Conservation (phyloP, 257 asterid species). For the Solanum chiquidenum region DNA sequence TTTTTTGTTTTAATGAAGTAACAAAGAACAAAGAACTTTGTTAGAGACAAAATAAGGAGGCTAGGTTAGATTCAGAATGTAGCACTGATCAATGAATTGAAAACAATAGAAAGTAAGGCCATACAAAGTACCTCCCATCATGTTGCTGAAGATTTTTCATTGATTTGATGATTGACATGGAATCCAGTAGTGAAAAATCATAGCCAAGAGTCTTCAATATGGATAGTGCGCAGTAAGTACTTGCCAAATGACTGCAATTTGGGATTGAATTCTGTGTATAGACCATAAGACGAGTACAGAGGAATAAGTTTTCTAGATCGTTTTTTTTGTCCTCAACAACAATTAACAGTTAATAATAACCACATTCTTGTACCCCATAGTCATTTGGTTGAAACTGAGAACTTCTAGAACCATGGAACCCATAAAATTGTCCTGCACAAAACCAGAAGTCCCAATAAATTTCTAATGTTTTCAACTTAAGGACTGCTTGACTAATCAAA, state of each 20-base stretch:
- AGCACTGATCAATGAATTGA: neutral
- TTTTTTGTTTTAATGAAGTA: neutral
- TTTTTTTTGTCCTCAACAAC: neutral
- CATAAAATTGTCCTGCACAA: constrained; percentile 74
- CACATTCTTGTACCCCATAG: constrained; percentile 34
- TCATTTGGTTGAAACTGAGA: constrained; percentile 54
- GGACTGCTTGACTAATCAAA: constrained; percentile 1
- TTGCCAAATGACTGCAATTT: constrained; percentile 91
- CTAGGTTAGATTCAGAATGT: neutral
- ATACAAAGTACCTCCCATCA: constrained; percentile 59
- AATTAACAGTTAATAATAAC: neutral
- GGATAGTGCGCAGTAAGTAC: constrained; percentile 84
- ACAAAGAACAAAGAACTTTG: neutral
- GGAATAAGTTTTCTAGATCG: neutral
- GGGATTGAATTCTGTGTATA: constrained; percentile 38
- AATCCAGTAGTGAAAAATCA: constrained; percentile 57
- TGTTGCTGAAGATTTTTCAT: constrained; percentile 91
- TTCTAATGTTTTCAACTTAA: neutral
- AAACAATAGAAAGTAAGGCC: neutral
- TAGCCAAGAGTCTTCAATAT: constrained; percentile 73
- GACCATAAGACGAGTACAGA: neutral
- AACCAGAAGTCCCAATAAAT: neutral
- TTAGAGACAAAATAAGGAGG: neutral
- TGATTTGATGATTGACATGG: constrained; percentile 46
- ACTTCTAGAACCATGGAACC: constrained; percentile 96